Evolutionary conservation across 306 rosid genomes (phyloP), one percentile per base, ranked within the genome.

Genomic region (Hylodesmum podocarpum): DNA sequence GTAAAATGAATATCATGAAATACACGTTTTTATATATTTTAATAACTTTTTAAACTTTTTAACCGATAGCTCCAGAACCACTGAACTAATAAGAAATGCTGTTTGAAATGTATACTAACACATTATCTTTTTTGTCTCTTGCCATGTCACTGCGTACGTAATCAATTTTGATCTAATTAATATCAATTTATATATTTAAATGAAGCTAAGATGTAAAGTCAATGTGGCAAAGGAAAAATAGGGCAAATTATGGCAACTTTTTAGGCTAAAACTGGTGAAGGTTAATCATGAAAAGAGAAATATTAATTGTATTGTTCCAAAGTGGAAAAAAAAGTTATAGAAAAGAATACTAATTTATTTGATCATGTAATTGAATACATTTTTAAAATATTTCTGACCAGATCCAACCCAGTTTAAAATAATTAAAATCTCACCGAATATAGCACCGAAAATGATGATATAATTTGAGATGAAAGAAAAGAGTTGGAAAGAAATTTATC

Each of bases 91-190:
- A 55, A 25, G 43, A 24, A 57, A 40, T 50, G 12, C 64, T 19
- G 41, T 39, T 72, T 6, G 21, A 50, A 13, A 36, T 53, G 15
- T 50, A n/a, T n/a, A 2, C 0, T 16, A 0, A 50, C 10, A 0
- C 8, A 16, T 2, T 18, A 43, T 43, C 61, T 74, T 28, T 74
- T 28, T 34, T 1, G 43, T 15, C 27, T 68, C 50, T 14, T 65
- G 81, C 59, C 57, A 37, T 63, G 83, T 79, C 73, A 71, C 46
- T 39, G 83, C 11, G 58, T 27, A 79, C 67, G 73, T 67, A 13
- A 61, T 51, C 14, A 31, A 55, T 18, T 76, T 18, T 76, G 29
- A 76, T 65, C 74, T 55, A 66, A 36, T 57, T 28, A 55, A 8
- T 24, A n/a, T 6, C 9, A 37, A 5, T 10, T 36, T 37, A 34